Conservation (phyloP, 2,329 filamentous ascomycete genomes). For the Neofusicoccum laricinum region DNA sequence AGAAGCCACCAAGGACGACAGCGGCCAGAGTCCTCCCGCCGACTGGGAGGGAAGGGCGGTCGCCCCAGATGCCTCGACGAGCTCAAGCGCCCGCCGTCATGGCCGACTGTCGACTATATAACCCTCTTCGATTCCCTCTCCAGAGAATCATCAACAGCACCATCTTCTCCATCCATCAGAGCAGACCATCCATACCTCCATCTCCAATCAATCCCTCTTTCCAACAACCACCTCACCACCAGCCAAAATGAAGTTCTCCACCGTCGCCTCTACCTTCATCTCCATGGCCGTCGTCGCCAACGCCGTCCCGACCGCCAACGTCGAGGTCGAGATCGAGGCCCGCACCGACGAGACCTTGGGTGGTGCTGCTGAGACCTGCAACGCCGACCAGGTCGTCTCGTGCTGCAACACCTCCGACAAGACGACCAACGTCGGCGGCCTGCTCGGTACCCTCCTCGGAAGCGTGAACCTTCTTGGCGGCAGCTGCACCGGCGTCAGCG, state of each 20-base stretch:
- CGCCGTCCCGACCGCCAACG: slow-evolving; percentile 13
- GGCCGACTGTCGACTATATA: slow-evolving; percentile 4
- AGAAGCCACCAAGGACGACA: background rate
- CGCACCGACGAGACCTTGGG: slow-evolving; percentile 16
- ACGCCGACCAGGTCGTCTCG: slow-evolving; percentile 18
- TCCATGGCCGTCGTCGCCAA: slow-evolving; percentile 18
- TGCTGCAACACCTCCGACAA: slow-evolving; percentile 20
- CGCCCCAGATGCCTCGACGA: too few species aligned
- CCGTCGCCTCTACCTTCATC: slow-evolving; percentile 16
- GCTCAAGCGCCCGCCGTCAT: too few species aligned
- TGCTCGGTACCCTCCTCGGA: slow-evolving; percentile 14
- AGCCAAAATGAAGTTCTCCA: slow-evolving; percentile 21
- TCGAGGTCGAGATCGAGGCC: background rate
- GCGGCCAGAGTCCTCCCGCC: too few species aligned
- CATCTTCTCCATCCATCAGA: background rate
- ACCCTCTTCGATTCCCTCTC: background rate
- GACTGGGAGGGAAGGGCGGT: too few species aligned
- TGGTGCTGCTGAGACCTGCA: slow-evolving; percentile 16
- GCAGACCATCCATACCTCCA: background rate
- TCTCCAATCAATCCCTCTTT: background rate
- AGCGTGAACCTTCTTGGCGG: slow-evolving; percentile 9
- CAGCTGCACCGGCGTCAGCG: slow-evolving; percentile 9
- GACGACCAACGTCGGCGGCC: slow-evolving; percentile 12
- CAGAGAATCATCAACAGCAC: slow-evolving; percentile 17
- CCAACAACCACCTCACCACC: background rate